Conservation (phyloP, 768 basidiomycete genomes). For the Psilocybe tampanensis region DNA sequence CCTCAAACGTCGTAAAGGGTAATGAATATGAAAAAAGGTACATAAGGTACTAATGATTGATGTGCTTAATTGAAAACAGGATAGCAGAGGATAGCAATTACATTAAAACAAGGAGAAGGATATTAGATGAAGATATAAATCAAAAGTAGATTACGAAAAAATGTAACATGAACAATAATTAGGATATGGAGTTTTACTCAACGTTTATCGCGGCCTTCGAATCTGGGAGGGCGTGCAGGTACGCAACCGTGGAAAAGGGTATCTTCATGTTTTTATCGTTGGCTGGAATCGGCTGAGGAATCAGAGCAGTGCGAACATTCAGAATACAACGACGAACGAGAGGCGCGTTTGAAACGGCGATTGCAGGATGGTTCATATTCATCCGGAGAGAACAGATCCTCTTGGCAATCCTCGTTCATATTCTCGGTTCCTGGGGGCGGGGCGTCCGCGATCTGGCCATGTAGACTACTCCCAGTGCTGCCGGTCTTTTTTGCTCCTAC, state of each 20-base stretch:
- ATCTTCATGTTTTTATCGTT: background rate
- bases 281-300: background rate
- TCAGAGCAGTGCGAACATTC: background rate
- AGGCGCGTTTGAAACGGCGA: background rate
- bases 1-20: too few relatives aligned
- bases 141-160: background rate
- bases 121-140: background rate
- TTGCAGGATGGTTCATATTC: background rate
- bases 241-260: background rate
- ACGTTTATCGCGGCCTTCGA: background rate
- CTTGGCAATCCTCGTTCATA: slow-evolving; percentile 1
- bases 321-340: slow-evolving; percentile 2
- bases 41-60: too few relatives aligned
- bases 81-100: too few relatives aligned
- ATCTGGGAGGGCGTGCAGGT: background rate
- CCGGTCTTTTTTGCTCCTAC: too few relatives aligned
- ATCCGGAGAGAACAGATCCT: slow-evolving; percentile 7
- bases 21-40: too few relatives aligned
- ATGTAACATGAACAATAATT: background rate
- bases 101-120: too few relatives aligned
- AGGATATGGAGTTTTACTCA: background rate
- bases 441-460: too few relatives aligned
- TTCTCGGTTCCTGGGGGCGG: too few relatives aligned
- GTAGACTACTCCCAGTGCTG: too few relatives aligned
- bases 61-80: too few relatives aligned